Percentiles rank a stretch among this genome's conserved stretches.
Conservation (phyloP, 345 rosid genomes). For the Pistacia atlantica region DNA sequence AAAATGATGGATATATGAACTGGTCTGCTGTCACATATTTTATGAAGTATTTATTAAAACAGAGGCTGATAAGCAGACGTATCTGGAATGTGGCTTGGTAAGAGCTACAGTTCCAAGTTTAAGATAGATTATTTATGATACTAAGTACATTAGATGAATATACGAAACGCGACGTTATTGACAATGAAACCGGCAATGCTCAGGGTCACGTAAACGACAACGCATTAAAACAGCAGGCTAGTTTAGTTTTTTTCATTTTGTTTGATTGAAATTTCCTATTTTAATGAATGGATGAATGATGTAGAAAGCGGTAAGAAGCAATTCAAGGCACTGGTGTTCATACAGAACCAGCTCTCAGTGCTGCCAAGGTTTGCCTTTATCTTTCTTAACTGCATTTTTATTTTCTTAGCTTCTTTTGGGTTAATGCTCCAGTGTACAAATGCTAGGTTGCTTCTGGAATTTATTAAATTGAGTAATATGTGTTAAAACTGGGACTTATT, state of each 20-base stretch:
- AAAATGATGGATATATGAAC: neutral
- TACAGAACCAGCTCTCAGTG: constrained; percentile 62
- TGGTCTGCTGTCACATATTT: neutral
- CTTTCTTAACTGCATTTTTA: neutral
- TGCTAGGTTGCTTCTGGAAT: neutral
- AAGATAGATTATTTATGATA: neutral
- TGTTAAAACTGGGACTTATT: neutral
- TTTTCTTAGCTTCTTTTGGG: neutral
- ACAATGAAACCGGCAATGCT: too few relatives aligned
- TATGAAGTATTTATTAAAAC: neutral
- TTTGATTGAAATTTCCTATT: too few relatives aligned
- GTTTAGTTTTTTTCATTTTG: too few relatives aligned
- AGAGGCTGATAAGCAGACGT: neutral
- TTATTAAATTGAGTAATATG: neutral
- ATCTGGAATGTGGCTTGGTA: too few relatives aligned
- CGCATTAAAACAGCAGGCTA: too few relatives aligned
- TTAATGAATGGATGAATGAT: too few relatives aligned
- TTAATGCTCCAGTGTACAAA: neutral
- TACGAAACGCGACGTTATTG: too few relatives aligned
- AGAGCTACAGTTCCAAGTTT: neutral
- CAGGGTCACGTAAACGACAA: too few relatives aligned
- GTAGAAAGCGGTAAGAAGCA: constrained; percentile 45
- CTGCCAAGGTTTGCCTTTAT: constrained; percentile 64
- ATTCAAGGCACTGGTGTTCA: constrained; percentile 82
- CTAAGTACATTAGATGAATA: too few relatives aligned